phyloP scores from a whole-genome alignment of 1,139 yeast species.

The Eremothecium cymbalariae region DNA sequence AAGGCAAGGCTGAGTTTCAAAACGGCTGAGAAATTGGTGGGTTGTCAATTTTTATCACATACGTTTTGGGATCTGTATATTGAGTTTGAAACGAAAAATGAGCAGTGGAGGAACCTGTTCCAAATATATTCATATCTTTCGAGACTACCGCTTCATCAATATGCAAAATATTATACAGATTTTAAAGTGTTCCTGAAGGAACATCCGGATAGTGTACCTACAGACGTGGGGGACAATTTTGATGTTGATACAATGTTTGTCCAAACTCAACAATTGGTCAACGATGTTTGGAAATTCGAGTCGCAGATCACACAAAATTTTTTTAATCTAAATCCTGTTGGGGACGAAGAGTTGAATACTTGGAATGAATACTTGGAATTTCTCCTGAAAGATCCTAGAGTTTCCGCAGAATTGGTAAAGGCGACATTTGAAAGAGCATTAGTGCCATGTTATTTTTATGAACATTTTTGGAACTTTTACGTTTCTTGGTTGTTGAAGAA shows the following conservation, averaged over 20 bases:
- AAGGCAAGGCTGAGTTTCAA: conserved; percentile 37
- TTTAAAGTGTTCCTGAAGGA: conserved; percentile 39
- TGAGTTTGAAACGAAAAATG: conserved; percentile 37
- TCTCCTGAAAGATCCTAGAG: conserved; percentile 28
- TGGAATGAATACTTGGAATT: conserved; percentile 49
- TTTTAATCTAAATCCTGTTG: conserved; percentile 37
- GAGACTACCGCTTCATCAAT: conserved; percentile 57
- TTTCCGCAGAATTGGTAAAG: conserved; percentile 19
- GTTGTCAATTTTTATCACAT: conserved; percentile 53
- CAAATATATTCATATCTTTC: conserved; percentile 39
- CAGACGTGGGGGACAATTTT: conserved; percentile 17
- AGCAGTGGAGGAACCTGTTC: conserved; percentile 28
- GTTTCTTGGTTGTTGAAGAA: conserved; percentile 34
- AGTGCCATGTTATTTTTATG: conserved; percentile 47
- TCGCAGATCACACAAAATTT: conserved; percentile 39
- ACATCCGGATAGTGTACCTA: conserved; percentile 18
- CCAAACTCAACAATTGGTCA: conserved; percentile 44
- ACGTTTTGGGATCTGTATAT: conserved; percentile 59
- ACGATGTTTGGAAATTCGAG: conserved; percentile 55
- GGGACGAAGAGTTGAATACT: conserved; percentile 34
- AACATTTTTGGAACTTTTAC: conserved; percentile 52
- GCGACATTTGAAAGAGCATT: conserved; percentile 54
- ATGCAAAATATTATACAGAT: conserved; percentile 52
- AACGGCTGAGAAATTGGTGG: conserved; percentile 39
- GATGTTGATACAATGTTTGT: conserved; percentile 37